Base-by-base conservation (phyloP, 202 grass and related monocot species). In the Brachypodium distachyon region DNA sequence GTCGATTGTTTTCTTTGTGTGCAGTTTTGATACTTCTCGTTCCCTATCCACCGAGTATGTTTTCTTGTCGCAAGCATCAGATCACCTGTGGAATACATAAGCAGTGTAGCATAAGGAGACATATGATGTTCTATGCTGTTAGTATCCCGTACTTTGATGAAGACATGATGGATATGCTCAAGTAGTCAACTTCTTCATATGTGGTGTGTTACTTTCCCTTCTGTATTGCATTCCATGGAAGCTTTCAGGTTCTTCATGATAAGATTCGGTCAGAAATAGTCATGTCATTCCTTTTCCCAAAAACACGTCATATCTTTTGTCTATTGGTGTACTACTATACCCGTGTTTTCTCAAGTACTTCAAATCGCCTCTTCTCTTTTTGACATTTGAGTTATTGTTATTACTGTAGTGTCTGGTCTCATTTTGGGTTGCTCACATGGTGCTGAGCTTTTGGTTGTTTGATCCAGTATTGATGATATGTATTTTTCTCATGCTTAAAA, bases 371-470 rank as follows among this genome's bases (percentile, higher is more conserved):
- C 17, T 28, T 9, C n/a, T 25, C 17, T 76, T 67, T 67, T 57
- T 37, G 9, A 22, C 61, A 67, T 82, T 82, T 67, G 9, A 27
- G 32, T 57, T 73, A 4, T 42, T 74, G 41, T 71, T 83, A n/a
- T n/a, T n/a, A n/a, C n/a, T n/a, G 7, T 57, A 18, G 7, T 67
- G 27, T 16, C 9, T 39, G 28, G 28, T 55, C 31, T 47, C n/a
- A 16, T 47, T 50, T 56, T 75, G 56, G 22, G 21, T 5, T 41
- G 18, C 12, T 1, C n/a, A 7, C n/a, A 7, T 6, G 8, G 18
- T 67, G 23, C 37, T 40, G 16, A 77, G 37, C 40, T 50, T 85
- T 79, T 79, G 16, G 11, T 53, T 73, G 8, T 80, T 73, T n/a
- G 13, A 33, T 70, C 33, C 40, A 29, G 18, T 50, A 59, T 26